These are phyloP conservation scores for Fusarium lyarnte DNA, from an alignment of 2,329 filamentous ascomycete species.

Conservation along the genomic window DNA sequence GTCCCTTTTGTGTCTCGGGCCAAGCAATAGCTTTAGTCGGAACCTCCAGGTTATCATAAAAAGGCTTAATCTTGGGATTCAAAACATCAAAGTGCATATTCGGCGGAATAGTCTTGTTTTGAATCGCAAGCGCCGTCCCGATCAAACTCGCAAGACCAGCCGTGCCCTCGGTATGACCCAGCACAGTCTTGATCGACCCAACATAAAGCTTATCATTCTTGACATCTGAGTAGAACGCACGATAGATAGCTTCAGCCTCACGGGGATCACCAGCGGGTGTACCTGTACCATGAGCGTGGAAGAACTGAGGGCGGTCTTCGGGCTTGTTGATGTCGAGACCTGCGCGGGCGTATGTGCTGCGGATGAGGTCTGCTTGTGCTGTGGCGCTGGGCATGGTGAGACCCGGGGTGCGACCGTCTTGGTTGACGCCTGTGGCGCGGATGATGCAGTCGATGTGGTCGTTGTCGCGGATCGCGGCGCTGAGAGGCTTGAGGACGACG, in stretches of 20 bases:
- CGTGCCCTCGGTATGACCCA: rapidly evolving
- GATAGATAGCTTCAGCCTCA: background rate
- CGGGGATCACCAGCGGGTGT: background rate
- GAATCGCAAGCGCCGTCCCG: background rate
- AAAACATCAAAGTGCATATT: background rate
- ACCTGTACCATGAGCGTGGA: background rate
- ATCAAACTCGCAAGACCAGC: background rate
- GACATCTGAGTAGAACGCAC: background rate
- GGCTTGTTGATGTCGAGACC: background rate
- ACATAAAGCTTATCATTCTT: background rate
- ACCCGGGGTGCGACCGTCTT: background rate
- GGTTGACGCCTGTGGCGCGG: background rate
- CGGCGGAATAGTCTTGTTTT: background rate
- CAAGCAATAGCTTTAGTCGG: background rate
- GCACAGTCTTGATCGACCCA: background rate
- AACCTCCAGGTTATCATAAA: background rate
- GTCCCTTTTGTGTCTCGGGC: rapidly evolving
- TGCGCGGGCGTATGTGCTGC: rapidly evolving
- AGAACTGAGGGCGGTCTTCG: rapidly evolving
- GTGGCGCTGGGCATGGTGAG: background rate
- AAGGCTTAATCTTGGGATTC: background rate
- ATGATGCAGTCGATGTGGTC: background rate
- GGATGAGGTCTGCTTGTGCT: background rate
- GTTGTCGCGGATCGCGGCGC: background rate
- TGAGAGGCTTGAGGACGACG: background rate